These are phyloP conservation scores for Thelephora terrestris DNA, from an alignment of 1,284 basidiomycete genomes.

Conservation along the genomic window DNA sequence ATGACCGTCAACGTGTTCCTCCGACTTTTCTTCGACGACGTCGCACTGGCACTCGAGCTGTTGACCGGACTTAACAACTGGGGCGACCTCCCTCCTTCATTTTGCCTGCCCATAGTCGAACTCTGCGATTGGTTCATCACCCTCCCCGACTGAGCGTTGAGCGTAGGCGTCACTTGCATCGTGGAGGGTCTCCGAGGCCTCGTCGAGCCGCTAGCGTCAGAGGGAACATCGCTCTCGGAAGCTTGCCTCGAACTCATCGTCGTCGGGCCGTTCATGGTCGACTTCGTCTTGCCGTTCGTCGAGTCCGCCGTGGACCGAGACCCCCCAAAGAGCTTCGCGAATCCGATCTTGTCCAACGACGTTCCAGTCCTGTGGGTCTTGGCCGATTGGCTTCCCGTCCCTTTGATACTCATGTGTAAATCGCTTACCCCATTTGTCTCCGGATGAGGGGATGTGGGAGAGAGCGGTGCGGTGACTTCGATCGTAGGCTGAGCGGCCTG, in stretches of 20 bases:
- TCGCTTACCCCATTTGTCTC: slow-evolving; percentile 23
- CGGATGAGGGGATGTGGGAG: slow-evolving; percentile 30
- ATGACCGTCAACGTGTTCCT: slow-evolving; percentile 77
- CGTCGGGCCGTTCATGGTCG: neutral
- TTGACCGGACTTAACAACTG: slow-evolving; percentile 26
- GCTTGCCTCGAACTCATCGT: neutral
- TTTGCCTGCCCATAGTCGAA: slow-evolving; percentile 12
- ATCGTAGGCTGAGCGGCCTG: slow-evolving; percentile 23
- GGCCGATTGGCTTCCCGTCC: slow-evolving; percentile 26
- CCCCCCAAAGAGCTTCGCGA: slow-evolving; percentile 49
- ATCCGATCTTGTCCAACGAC: slow-evolving; percentile 68
- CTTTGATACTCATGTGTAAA: neutral
- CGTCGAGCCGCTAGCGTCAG: slow-evolving; percentile 14
- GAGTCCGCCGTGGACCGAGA: slow-evolving; percentile 10
- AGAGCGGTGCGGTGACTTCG: slow-evolving; percentile 32
- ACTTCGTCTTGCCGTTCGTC: slow-evolving; percentile 12
- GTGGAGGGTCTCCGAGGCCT: slow-evolving; percentile 24
- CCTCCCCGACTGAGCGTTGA: neutral
- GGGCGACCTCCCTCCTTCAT: slow-evolving; percentile 17
- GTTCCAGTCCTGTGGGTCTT: slow-evolving; percentile 44
- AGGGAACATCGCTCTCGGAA: neutral
- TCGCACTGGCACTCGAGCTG: slow-evolving; percentile 16
- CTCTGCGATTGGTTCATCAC: neutral
- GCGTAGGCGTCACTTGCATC: slow-evolving; percentile 20
- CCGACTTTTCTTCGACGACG: slow-evolving; percentile 41